phyloP scores from a whole-genome alignment of 2,329 filamentous ascomycete species.

The Aspergillus ruber region DNA sequence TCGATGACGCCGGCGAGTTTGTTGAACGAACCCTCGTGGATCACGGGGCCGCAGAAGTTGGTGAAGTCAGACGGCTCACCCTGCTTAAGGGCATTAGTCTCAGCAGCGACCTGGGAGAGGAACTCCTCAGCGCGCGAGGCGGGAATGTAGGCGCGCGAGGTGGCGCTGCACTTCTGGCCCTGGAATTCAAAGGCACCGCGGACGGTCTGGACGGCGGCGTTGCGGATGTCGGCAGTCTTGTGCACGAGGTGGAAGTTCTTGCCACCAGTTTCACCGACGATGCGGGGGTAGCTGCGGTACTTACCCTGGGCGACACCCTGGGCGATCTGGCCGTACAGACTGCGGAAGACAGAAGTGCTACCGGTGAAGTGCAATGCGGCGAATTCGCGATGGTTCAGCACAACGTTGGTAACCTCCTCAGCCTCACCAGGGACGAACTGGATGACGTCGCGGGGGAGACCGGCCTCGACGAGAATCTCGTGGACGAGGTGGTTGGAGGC shows the following conservation, averaged over 20 bases:
- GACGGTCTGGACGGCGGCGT: conserved; percentile 74
- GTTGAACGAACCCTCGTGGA: conserved; percentile 74
- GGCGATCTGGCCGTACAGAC: conserved; percentile 80
- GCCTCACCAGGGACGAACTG: conserved; percentile 90
- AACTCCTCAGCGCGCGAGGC: conserved; percentile 68
- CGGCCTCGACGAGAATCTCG: conserved; percentile 84
- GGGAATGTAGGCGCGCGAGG: conserved; percentile 72
- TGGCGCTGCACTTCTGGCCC: conserved; percentile 86
- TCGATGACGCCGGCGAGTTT: conserved; percentile 73
- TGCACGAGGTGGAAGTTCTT: conserved; percentile 92
- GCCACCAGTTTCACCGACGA: conserved; percentile 84
- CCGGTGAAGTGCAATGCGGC: conserved; percentile 93
- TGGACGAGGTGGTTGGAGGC: conserved; percentile 89
- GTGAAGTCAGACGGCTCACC: conserved; percentile 63
- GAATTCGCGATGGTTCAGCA: conserved; percentile 71
- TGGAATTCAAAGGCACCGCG: conserved; percentile 87
- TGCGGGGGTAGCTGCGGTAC: conserved; percentile 78
- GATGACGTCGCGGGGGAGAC: conserved; percentile 80
- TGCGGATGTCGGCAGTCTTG: conserved; percentile 66
- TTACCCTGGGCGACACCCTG: conserved; percentile 71
- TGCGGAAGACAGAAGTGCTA: conserved; percentile 83
- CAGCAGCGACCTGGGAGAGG: conserved; percentile 58
- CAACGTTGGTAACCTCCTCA: conserved; percentile 70
- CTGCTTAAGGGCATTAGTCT: conserved; percentile 64
- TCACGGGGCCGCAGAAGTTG: conserved; percentile 83